These are phyloP conservation scores for Fistulina hepatica DNA, from an alignment of 1,284 basidiomycete species.

Conservation along the genomic window DNA sequence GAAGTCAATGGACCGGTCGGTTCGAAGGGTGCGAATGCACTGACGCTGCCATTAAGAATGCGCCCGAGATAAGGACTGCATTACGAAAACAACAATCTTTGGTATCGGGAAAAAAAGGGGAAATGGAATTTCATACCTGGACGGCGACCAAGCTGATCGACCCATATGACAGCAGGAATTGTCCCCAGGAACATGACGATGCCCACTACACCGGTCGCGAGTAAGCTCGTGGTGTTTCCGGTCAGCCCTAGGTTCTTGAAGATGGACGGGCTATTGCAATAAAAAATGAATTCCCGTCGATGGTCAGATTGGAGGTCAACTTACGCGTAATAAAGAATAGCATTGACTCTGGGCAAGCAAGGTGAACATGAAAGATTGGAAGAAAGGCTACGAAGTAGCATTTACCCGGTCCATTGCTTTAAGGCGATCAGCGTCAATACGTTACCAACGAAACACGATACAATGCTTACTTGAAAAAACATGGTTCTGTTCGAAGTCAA, in stretches of 20 bases:
- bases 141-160: conserved; percentile 60
- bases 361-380: conserved; percentile 2
- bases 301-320: too few species aligned
- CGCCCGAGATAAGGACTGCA: conserved; percentile 58
- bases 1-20: neutral
- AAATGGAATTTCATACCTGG: too few species aligned
- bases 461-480: too few species aligned
- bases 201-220: conserved; percentile 47
- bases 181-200: conserved; percentile 60
- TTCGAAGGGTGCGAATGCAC: conserved; percentile 8
- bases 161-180: conserved; percentile 61
- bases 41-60: conserved; percentile 56
- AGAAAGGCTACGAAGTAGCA: conserved; percentile 25
- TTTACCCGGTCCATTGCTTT: conserved; percentile 54
- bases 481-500: conserved; percentile 34
- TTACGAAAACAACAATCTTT: too few species aligned
- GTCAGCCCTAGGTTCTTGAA: conserved; percentile 47
- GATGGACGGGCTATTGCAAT: too few species aligned
- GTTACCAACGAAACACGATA: too few species aligned
- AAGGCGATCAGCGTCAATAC: too few species aligned
- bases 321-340: conserved; percentile 62
- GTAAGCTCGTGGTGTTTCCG: conserved; percentile 49
- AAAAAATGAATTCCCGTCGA: too few species aligned
- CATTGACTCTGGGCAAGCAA: conserved; percentile 43
- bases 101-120: too few species aligned